Evolutionary conservation across 2,329 filamentous ascomycete species (phyloP), one percentile per base, ranked within the genome.

Genomic region (Neobulgaria alba): DNA sequence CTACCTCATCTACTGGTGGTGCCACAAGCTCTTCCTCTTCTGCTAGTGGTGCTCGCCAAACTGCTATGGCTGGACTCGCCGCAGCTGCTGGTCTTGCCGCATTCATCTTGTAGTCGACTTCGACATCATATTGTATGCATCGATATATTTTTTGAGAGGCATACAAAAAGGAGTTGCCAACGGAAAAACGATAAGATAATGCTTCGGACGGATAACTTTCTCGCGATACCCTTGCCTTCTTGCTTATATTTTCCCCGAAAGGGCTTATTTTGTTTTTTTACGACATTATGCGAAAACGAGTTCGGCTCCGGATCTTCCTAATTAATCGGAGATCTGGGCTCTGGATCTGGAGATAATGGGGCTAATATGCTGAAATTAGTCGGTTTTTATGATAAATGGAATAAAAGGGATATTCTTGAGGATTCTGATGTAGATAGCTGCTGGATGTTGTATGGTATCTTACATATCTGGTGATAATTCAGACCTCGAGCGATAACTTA

Each of bases 21-120:
- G 18, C 29, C 33, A 23, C 43, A n/a, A 37, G 44, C 7, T 46
- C 53, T 4, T 36, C 50, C 29, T 53, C 51, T 2, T 33, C 34
- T 2, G 51, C 29, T 21, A 49, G 39, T 36, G 55, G 36, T 41
- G 50, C 54, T 14, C 47, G 46, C 16, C 50, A 53, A 46, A 57
- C 54, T 26, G 56, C 50, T 8, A 46, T 52, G 14, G 47, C 50
- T 14, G 55, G 55, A 32, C 41, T 59, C 20, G 45, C 54, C 21
- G 57, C 47, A 17, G 54, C 50, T 32, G 56, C 48, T 30, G 57
- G 57, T 49, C 33, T 59, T 23, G 57, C 54, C 14, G 57, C 51
- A 39, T 29, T 58, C 37, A 39, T 60, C 42, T 43, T 60, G 45
- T 60, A 58, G 54, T 48, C 36, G 38, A 35, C 16, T 38, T 35